These are phyloP conservation scores for Aegilops sharonensis DNA, from an alignment of 176 grass and related monocot species.

Conservation along the genomic window DNA sequence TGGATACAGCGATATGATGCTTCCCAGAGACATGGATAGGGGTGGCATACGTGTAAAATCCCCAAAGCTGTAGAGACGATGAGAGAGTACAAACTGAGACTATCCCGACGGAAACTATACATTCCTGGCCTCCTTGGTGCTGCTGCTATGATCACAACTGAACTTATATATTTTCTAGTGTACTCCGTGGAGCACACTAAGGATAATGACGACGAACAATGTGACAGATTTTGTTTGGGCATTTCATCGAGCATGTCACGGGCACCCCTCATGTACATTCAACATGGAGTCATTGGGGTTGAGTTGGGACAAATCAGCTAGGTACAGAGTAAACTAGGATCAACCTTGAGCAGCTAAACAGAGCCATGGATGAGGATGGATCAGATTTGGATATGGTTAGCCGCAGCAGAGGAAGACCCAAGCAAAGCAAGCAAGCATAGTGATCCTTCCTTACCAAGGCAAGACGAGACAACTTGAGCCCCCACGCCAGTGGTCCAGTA, in stretches of 20 bases:
- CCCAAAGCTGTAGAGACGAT: background rate
- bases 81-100: background rate
- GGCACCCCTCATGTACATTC: background rate
- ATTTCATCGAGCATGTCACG: background rate
- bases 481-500: no score
- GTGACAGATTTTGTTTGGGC: background rate
- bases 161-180: background rate
- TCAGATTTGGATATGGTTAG: background rate
- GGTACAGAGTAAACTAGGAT: background rate
- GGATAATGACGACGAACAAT: background rate
- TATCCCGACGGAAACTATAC: background rate
- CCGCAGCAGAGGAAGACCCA: background rate
- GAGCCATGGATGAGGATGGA: background rate
- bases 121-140: background rate
- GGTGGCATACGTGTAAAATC: no score
- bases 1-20: no score
- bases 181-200: fast-evolving
- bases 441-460: background rate
- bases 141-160: background rate
- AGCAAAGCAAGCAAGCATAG: background rate
- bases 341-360: background rate
- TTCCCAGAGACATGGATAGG: background rate
- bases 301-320: background rate
- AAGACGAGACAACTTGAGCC: background rate
- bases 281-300: background rate